A percentile compares a stretch with the other conserved stretches of the same genome.
phyloP scores from a whole-genome alignment of 2,329 filamentous ascomycete species.

The Stagonosporopsis cucurbitacearum region DNA sequence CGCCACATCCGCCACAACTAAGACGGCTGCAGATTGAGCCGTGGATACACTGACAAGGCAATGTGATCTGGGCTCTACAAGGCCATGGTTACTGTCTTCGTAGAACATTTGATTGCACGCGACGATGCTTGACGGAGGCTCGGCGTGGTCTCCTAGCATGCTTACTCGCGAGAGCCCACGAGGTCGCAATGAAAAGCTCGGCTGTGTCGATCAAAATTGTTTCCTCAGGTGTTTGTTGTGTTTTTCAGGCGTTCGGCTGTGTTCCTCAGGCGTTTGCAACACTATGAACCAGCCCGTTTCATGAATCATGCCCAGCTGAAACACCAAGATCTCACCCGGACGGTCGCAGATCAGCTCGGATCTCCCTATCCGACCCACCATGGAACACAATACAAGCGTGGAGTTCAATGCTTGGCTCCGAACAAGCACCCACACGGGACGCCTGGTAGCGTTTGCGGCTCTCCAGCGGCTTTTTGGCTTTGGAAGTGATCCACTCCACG shows the following conservation, averaged over 20 bases:
- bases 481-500: neutral
- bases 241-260: slow-evolving; percentile 5
- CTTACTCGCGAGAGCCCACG: neutral
- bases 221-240: slow-evolving; percentile 11
- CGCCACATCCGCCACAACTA: neutral
- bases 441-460: neutral
- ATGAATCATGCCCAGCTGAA: slow-evolving; percentile 14
- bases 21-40: neutral
- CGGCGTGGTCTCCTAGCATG: neutral
- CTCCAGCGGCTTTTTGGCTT: neutral
- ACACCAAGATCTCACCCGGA: slow-evolving; percentile 19
- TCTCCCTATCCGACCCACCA: slow-evolving; percentile 5
- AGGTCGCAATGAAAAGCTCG: neutral
- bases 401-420: slow-evolving; percentile 12
- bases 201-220: slow-evolving; percentile 6
- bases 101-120: neutral
- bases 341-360: slow-evolving; percentile 14
- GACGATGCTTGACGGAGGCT: neutral
- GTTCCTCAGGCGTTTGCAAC: slow-evolving; percentile 16
- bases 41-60: neutral
- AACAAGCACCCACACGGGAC: slow-evolving; percentile 2
- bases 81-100: neutral
- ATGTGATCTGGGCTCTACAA: neutral
- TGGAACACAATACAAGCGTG: slow-evolving; percentile 13
- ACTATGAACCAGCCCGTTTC: slow-evolving; percentile 8